A percentile compares a stretch with the other conserved stretches of the same genome.
Evolutionary conservation across 2,329 filamentous ascomycete genomes (phyloP).

Genomic region (Colletotrichum kahawae): DNA sequence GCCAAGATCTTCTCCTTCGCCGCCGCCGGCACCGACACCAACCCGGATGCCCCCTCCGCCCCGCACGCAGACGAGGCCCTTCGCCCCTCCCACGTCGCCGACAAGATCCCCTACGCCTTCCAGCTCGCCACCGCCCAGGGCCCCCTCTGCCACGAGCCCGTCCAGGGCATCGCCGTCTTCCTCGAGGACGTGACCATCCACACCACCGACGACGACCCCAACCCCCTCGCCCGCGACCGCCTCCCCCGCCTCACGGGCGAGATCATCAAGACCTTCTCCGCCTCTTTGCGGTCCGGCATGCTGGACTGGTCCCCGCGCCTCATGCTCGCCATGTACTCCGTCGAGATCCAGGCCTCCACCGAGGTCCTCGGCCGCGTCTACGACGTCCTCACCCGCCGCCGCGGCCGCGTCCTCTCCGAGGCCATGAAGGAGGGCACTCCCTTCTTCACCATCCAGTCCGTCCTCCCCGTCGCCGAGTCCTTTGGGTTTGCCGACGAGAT

Average conservation of each 20-base stretch:
- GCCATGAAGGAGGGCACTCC: slow-evolving; percentile 93
- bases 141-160: slow-evolving; percentile 88
- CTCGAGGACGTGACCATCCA: slow-evolving; percentile 76
- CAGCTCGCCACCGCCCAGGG: slow-evolving; percentile 90
- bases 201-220: slow-evolving; percentile 52
- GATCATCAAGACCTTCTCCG: slow-evolving; percentile 86
- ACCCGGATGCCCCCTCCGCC: slow-evolving; percentile 27
- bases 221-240: slow-evolving; percentile 63
- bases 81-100: slow-evolving; percentile 73
- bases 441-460: slow-evolving; percentile 93
- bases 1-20: slow-evolving; percentile 66
- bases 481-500: slow-evolving; percentile 98
- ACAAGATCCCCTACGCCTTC: slow-evolving; percentile 93
- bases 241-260: slow-evolving; percentile 88
- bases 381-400: slow-evolving; percentile 93
- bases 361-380: slow-evolving; percentile 96
- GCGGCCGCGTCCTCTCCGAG: slow-evolving; percentile 88
- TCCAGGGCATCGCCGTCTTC: slow-evolving; percentile 91
- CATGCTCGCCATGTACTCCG: slow-evolving; percentile 96
- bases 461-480: slow-evolving; percentile 90
- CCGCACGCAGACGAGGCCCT: slow-evolving; percentile 55
- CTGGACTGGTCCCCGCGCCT: slow-evolving; percentile 96
- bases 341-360: slow-evolving; percentile 95
- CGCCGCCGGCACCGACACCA: slow-evolving; percentile 7
- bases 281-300: slow-evolving; percentile 84